Percentiles rank a stretch among this genome's conserved stretches.
phyloP scores from a whole-genome alignment of 768 basidiomycete species.

The Russula sp. region DNA sequence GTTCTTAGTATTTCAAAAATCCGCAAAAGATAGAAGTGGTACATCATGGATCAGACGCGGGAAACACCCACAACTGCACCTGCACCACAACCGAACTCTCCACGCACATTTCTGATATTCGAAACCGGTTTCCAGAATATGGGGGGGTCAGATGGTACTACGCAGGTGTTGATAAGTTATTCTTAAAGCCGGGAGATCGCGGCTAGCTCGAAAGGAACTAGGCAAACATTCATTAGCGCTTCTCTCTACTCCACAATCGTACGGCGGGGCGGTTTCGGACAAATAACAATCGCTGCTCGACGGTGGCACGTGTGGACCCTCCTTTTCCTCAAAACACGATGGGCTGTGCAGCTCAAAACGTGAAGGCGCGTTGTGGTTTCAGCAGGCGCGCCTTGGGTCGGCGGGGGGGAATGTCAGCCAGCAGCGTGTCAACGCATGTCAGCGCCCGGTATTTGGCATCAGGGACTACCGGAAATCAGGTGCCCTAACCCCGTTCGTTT shows the following conservation, averaged over 20 bases:
- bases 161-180: background rate
- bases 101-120: slow-evolving; percentile 11
- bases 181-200: background rate
- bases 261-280: background rate
- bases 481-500: slow-evolving; percentile 16
- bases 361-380: background rate
- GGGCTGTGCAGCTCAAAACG: background rate
- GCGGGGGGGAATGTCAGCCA: background rate
- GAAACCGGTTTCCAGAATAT: slow-evolving; percentile 1
- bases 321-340: slow-evolving; percentile 1
- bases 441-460: slow-evolving; percentile 3
- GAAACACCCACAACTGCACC: background rate
- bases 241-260: slow-evolving; percentile 3
- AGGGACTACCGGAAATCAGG: slow-evolving; percentile 10
- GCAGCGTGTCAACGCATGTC: background rate
- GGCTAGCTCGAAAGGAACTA: slow-evolving; percentile 8
- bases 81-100: background rate
- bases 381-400: background rate
- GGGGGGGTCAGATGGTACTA: slow-evolving; percentile 5
- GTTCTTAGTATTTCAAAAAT: too few relatives aligned
- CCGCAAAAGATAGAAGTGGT: background rate
- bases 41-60: background rate
- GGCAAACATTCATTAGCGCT: slow-evolving; percentile 1
- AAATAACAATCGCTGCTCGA: background rate
- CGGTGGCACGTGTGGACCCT: slow-evolving; percentile 11